These are phyloP conservation scores for Plasmodium coatneyi DNA, from an alignment of 169 alveolate species.

Conservation along the genomic window DNA sequence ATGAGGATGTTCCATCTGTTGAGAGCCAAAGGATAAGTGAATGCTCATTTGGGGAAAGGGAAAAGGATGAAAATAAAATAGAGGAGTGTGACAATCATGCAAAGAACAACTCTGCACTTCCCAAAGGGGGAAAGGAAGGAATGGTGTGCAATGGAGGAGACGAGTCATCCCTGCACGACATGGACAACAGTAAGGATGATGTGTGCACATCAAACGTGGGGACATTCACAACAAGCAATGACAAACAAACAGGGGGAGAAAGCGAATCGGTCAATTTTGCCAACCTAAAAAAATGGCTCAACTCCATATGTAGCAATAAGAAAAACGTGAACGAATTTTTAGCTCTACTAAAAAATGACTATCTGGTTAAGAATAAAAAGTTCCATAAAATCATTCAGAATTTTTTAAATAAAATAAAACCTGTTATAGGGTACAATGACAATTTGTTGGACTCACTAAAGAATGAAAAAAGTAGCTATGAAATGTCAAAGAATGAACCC, in stretches of 20 bases:
- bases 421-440: slow-evolving; percentile 34
- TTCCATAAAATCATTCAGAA: slow-evolving; percentile 19
- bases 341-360: slow-evolving; percentile 24
- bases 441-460: slow-evolving; percentile 25
- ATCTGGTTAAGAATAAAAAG: slow-evolving; percentile 25
- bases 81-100: not conserved
- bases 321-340: slow-evolving; percentile 42
- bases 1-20: not conserved
- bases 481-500: not conserved
- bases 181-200: not conserved
- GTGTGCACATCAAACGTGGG: not conserved
- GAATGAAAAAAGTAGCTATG: not conserved
- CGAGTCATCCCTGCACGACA: not conserved
- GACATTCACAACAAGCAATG: not conserved
- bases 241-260: not conserved
- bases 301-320: slow-evolving; percentile 44
- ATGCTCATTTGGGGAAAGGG: not conserved
- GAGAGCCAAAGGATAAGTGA: not conserved
- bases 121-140: not conserved
- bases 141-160: not conserved
- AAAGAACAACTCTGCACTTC: not conserved
- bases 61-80: not conserved
- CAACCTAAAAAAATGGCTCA: slow-evolving; percentile 19
- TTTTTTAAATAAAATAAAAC: slow-evolving; percentile 40
- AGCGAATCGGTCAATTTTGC: not conserved